Base-by-base conservation (phyloP, 176 grass and related monocot species). In the Bromus sterilis region DNA sequence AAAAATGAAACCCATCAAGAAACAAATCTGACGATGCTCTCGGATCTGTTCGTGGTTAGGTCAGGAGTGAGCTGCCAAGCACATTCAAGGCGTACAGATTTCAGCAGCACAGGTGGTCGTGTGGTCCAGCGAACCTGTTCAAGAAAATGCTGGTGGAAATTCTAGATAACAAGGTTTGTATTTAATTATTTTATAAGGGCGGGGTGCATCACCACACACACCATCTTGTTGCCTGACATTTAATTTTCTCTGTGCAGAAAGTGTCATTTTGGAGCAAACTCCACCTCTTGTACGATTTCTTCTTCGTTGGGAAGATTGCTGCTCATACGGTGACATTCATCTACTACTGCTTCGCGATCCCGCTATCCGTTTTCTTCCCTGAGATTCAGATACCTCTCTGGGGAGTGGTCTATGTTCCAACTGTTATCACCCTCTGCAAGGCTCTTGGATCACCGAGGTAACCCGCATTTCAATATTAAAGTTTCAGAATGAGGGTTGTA, bases 101-200 rank as follows among this genome's bases (percentile, higher is more conserved):
- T 75, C 96, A 99, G 76, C 96, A 99, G 72, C 96, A 93, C 56
- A 93, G 96, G 30, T 99, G 96, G 96, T 99, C 96, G 4, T 99
- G 96, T 62, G 96, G 96, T 6, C 93, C 96, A 0, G 88, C 96
- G 31, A 95, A 99, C 51, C 76, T 99, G 42, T 99, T 95, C 80
- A 91, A 93, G 85, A 99, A 99, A 85, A 88, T 99, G 87, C 82
- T 88, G 20, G 63, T 79, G 49, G 91, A 95, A 37, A 88, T 99
- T 39, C 25, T 95, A 6, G 33, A 82, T 37, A 93, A 41, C 71
- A 91, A 99, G 96, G 96, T 95, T 10, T 76, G 62, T 71, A 24
- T 42, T 75, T 88, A 9, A 6, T 40, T 11, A 14, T 7, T 0
- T 53, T 2, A 53, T 53, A 53, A 53, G 49, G 49, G 49, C 20